Evolutionary conservation across 1,284 basidiomycete species (phyloP), one percentile per base, ranked within the genome.

Genomic region (Marasmius tenuissimus): DNA sequence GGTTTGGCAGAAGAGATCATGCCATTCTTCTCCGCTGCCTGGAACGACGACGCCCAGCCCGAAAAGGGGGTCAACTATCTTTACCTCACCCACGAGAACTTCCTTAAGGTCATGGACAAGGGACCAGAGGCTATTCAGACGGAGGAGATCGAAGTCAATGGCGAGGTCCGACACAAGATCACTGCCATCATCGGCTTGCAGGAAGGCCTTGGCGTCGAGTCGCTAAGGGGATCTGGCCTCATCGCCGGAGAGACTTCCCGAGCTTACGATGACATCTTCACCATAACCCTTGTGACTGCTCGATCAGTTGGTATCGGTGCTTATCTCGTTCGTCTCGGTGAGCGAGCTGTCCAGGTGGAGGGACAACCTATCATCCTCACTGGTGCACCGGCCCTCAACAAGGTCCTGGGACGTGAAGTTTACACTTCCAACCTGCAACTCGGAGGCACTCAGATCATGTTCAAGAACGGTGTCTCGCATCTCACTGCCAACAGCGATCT

Each of bases 341-440:
- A 99, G 80, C 92, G 97, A 71, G 94, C 97, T 3, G 95, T 99
- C 57, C 97, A 99, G 77, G 97, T 99, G 60, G 97, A 98, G 78
- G 96, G 97, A 54, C 97, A 98, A 72, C 97, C 97, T 1, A 98
- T 99, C 80, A 99, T 99, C 76, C 87, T 99, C 64, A 99, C 97
- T 12, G 97, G 97, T 72, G 97, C 96, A 49, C 88, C 89, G 38
- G 97, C 97, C 5, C 87, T 99, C 70, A 99, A 99, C 86, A 99
- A 99, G 82, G 96, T 99, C 4, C 89, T 99, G 57, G 97, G 97
- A 66, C 93, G 97, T 61, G 97, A 99, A 76, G 97, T 99, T 47
- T 99, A 99, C 78, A 98, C 97, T 11, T 97, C 95, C 62, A 99
- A 99, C 78, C 78, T 99, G 70, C 97, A 99, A 78, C 93, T 99